Base-by-base conservation (phyloP, 1,139 yeast species). In the Fermentozyma sake region DNA sequence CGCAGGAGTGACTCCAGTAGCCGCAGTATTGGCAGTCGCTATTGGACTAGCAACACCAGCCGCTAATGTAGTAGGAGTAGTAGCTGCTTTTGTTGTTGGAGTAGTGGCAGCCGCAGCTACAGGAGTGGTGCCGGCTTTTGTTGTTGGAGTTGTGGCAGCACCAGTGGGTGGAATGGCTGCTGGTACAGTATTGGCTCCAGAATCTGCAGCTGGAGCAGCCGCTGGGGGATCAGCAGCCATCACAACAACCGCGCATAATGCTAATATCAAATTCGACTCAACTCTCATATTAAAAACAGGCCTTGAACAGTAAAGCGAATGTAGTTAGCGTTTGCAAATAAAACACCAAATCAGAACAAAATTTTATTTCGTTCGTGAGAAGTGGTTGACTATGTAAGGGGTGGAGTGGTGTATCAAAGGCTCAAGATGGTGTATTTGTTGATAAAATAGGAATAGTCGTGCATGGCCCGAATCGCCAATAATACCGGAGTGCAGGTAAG, bases 131-230 rank as follows among this genome's bases (percentile, higher is more conserved):
- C 33, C 29, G 11, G 30, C 30, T 6, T 31, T 22, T 10, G 29
- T 27, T 11, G 36, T 22, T n/a, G 24, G 19, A 12, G 32, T 23
- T 3, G 28, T 34, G 13, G 34, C 27, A 9, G 18, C 28, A 16
- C 33, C 26, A 10, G 35, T 29, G 10, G 50, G 42, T 11, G 50
- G 41, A 11, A 52, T 38, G 20, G 52, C 46, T 9, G 50, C 33
- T 8, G 50, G 49, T 17, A 39, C 24, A n/a, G 34, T 35, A 14
- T 37, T 21, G 14, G 38, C 38, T 17, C 32, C 16, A 23, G 28
- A 18, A 19, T 27, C 32, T 11, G 38, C 21, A 6, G 35, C 18
- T 12, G 27, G 22, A 10, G 31, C 32, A 20, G 38, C 28, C 8
- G 29, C 37, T 8, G 36, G 23, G 11, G 29, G 34, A 14, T 38